Conservation (phyloP, 352 stramenopile genomes). For the Phytophthora uliginosa region DNA sequence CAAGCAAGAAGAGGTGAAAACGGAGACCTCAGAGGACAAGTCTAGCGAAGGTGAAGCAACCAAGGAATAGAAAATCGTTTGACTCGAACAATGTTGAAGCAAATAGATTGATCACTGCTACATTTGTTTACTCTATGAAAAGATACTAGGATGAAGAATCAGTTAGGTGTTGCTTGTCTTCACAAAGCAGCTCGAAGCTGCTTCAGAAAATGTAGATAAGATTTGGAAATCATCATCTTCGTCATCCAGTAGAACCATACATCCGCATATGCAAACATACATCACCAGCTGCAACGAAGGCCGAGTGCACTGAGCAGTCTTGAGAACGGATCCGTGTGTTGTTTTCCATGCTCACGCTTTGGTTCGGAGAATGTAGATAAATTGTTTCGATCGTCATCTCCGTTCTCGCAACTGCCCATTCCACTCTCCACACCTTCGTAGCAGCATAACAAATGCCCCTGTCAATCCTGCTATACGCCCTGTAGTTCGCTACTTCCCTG, state of each 20-base stretch:
- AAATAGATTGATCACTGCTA: constrained; percentile 6
- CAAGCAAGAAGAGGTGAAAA: constrained; percentile 6
- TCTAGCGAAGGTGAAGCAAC: constrained; percentile 7
- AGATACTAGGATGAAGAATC: constrained; percentile 39
- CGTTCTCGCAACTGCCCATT: constrained; percentile 34
- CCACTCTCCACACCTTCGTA: constrained; percentile 10
- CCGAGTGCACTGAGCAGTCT: constrained; percentile 22
- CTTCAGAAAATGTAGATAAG: constrained; percentile 82
- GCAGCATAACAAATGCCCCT: neutral
- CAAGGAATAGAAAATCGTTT: constrained; percentile 19
- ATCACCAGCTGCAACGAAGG: neutral
- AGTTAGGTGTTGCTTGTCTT: constrained; percentile 34
- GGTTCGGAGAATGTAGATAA: constrained; percentile 78
- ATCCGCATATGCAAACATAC: neutral
- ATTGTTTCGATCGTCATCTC: constrained; percentile 73
- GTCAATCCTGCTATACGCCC: neutral
- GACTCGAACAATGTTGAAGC: neutral
- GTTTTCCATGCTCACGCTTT: constrained; percentile 53
- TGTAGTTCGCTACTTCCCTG: neutral
- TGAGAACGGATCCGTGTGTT: constrained; percentile 42
- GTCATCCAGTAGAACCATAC: constrained; percentile 22
- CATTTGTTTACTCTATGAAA: neutral
- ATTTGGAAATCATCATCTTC: constrained; percentile 78
- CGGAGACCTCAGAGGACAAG: constrained; percentile 16
- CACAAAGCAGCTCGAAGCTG: constrained; percentile 30